Conservation (phyloP, 805 yeast genomes). For the Ogataea siamensis region DNA sequence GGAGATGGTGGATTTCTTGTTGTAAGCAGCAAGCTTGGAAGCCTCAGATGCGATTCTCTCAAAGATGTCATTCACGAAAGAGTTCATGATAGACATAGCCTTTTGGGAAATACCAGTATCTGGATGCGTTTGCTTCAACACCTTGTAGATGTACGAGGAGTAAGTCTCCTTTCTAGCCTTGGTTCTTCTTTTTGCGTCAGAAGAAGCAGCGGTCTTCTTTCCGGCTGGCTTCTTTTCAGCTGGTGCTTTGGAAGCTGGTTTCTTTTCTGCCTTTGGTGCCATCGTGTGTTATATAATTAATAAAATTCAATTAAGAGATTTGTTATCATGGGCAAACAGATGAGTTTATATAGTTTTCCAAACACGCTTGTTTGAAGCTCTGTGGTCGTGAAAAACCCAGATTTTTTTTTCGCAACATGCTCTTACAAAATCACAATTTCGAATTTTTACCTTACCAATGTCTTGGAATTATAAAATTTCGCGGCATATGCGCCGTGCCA, state of each 20-base stretch:
- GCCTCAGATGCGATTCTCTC: conserved; percentile 98
- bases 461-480: conserved; percentile 17
- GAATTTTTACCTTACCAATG: conserved; percentile 11
- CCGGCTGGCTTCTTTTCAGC: conserved; percentile 94
- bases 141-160: conserved; percentile 97
- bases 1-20: conserved; percentile 96
- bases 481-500: conserved; percentile 24
- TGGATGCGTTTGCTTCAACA: conserved; percentile 97
- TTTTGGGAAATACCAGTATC: conserved; percentile 99
- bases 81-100: conserved; percentile 98
- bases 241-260: conserved; percentile 93
- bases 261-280: conserved; percentile 65
- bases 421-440: conserved; percentile 16
- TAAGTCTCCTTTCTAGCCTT: conserved; percentile 98
- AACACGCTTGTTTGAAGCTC: conserved; percentile 7
- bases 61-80: conserved; percentile 95
- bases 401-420: conserved; percentile 17
- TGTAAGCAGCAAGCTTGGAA: conserved; percentile 97
- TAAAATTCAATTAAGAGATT: conserved; percentile 5
- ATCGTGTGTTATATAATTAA: conserved; percentile 37
- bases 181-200: conserved; percentile 85
- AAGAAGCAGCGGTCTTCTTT: conserved; percentile 81
- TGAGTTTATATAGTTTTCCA: conserved; percentile 19
- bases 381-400: conserved; percentile 14
- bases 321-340: conserved; percentile 15